Percentiles rank a stretch among this genome's conserved stretches.
Evolutionary conservation across 2,329 filamentous ascomycete species (phyloP).

Genomic region (Alternaria conjuncta): DNA sequence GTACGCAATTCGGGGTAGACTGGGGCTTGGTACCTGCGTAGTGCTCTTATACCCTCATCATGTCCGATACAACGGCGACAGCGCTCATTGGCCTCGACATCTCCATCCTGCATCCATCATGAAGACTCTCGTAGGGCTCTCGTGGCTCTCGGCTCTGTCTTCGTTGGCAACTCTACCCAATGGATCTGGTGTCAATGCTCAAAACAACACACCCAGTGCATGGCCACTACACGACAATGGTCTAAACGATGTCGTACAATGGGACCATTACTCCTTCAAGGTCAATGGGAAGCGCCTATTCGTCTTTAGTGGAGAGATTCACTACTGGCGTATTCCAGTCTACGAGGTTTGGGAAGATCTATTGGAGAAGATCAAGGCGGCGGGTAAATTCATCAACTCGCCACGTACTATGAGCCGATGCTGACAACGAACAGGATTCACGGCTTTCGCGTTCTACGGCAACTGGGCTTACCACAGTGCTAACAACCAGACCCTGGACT

Average conservation of each 20-base stretch:
- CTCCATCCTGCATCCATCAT: conserved; percentile 23
- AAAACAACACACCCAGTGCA: conserved; percentile 35
- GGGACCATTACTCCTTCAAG: conserved; percentile 62
- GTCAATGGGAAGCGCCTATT: conserved; percentile 60
- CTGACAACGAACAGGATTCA: conserved; percentile 49
- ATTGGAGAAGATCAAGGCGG: conserved; percentile 60
- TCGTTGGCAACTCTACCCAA: conserved; percentile 18
- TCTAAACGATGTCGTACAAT: conserved; percentile 57
- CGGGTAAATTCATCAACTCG: conserved; percentile 15
- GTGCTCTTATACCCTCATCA: conserved; percentile 17
- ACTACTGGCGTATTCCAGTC: conserved; percentile 57
- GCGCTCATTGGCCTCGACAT: conserved; percentile 26
- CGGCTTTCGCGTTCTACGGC: conserved; percentile 56
- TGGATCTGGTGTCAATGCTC: conserved; percentile 26
- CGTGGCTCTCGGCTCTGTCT: conserved; percentile 32
- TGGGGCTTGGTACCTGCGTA: conserved; percentile 12
- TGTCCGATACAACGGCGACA: conserved; percentile 14
- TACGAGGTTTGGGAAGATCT: conserved; percentile 59
- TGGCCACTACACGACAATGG: conserved; percentile 60
- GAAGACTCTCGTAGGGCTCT: conserved; percentile 25
- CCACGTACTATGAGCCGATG: background rate
- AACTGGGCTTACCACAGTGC: conserved; percentile 59
- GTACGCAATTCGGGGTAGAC: conserved; percentile 15
- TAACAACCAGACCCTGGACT: conserved; percentile 56
- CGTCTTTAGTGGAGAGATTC: conserved; percentile 61